Percentiles rank a stretch among this genome's conserved stretches.
Conservation (phyloP, 2,329 filamentous ascomycete genomes). For the Aspergillus sp. region DNA sequence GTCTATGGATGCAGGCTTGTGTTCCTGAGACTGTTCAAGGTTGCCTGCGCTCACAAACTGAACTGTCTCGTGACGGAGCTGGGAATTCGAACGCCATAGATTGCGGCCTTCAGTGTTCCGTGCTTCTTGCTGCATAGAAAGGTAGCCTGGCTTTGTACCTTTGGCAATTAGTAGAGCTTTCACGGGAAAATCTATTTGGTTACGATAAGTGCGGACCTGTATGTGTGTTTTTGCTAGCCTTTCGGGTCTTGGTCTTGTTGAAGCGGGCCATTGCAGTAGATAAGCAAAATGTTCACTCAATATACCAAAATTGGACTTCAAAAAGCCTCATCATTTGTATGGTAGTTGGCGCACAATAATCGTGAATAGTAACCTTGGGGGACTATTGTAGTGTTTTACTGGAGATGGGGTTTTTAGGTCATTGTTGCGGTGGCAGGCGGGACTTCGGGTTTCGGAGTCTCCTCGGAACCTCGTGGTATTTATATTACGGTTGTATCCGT, state of each 20-base stretch:
- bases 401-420: too few species aligned
- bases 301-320: neutral
- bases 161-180: slow-evolving; percentile 10
- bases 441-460: too few species aligned
- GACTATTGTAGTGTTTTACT: too few species aligned
- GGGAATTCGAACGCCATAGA: slow-evolving; percentile 48
- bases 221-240: slow-evolving; percentile 5
- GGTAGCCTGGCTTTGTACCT: slow-evolving; percentile 21
- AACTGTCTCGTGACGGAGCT: slow-evolving; percentile 57
- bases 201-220: neutral
- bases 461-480: too few species aligned
- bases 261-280: slow-evolving; percentile 19
- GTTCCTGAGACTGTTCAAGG: slow-evolving; percentile 37
- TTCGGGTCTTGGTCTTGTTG: slow-evolving; percentile 16
- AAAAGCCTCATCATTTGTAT: neutral
- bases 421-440: too few species aligned
- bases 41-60: slow-evolving; percentile 62
- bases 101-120: slow-evolving; percentile 56
- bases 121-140: slow-evolving; percentile 59
- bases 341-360: neutral
- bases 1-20: slow-evolving; percentile 1
- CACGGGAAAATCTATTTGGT: neutral
- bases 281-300: neutral
- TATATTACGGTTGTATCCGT: too few species aligned
- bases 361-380: neutral